Base-by-base conservation (phyloP, 257 asterid species). In the Forsythia viridissima region DNA sequence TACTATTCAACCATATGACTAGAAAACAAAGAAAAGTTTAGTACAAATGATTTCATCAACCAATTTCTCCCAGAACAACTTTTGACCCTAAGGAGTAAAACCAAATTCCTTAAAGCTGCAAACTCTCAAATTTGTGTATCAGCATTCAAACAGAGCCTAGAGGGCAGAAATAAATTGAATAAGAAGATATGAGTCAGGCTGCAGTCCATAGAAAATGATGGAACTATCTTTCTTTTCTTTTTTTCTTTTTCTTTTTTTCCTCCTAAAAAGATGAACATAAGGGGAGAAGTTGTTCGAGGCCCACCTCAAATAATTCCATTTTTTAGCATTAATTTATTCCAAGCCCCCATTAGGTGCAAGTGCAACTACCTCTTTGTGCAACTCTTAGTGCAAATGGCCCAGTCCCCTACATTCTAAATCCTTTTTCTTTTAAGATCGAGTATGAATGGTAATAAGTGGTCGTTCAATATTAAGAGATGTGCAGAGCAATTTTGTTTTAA, bases 191-290 rank as follows among this genome's bases (percentile, higher is more conserved):
- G 77, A 77, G 55, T 71, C 76, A 51, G 72, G 80, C 80, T 80
- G 65, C 82, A 74, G 73, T 76, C 85, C 82, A 78, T 77, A 24
- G 85, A 81, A 83, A 82, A 76, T 73, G 79, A 82, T 71, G 77
- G 42, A 13, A 63, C 70, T 63, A 71, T 70, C 74, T 43, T 51
- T 21, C 48, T 38, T 5, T 70, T 74, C 57, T 30, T 76, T n/a
- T n/a, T n/a, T 24, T 24, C 24, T 24, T 43, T 51, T 21, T 40
- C 24, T 6, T 70, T 74, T 40, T 30, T 72, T 69, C 48, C 5
- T 18, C 46, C 46, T 42, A 42, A 42, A 42, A 42, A 42, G 46
- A 42, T 42, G 46, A 42, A 42, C 46, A 42, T 42, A 42, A 42
- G 2, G 46, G 46, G 46, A 4, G 46, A 42, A 4, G 46, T 42